Evolutionary conservation across 345 rosid species (phyloP).

Genomic region (Garcia nutans): DNA sequence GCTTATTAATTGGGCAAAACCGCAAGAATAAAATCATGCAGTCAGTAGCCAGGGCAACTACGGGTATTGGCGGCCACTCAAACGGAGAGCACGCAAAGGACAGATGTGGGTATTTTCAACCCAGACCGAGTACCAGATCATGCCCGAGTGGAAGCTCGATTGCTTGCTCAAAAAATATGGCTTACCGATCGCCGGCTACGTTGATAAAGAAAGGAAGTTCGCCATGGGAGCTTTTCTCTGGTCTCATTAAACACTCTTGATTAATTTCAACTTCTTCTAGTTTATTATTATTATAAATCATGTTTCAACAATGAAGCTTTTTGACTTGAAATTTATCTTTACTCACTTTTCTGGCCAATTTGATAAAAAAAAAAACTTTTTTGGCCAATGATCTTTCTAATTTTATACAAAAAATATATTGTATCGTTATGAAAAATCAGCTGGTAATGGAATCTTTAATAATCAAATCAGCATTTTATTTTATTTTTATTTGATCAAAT

Average conservation of each 20-base stretch:
- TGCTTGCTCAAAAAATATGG: constrained; percentile 27
- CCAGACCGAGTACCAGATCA: constrained; percentile 15
- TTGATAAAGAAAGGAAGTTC: constrained; percentile 18
- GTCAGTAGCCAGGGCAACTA: constrained; percentile 3
- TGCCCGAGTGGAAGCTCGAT: constrained; percentile 29
- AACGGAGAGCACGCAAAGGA: constrained; percentile 4
- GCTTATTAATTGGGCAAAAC: neutral
- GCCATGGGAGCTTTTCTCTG: constrained; percentile 31
- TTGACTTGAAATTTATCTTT: too few species aligned
- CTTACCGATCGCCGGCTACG: constrained; percentile 17
- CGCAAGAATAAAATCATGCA: neutral
- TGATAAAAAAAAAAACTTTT: too few species aligned
- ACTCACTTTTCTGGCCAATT: too few species aligned
- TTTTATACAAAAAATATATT: too few species aligned
- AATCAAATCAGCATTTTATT: too few species aligned
- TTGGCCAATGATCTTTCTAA: too few species aligned
- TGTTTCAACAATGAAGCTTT: too few species aligned
- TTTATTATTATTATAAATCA: too few species aligned
- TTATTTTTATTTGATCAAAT: too few species aligned
- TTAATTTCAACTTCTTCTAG: too few species aligned
- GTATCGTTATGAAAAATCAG: too few species aligned
- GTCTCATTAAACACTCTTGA: neutral
- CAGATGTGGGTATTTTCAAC: constrained; percentile 18
- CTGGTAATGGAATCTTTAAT: too few species aligned
- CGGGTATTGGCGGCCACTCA: neutral